These are phyloP conservation scores for Irpex sp. DNA, from an alignment of 1,284 basidiomycete genomes.

Conservation along the genomic window DNA sequence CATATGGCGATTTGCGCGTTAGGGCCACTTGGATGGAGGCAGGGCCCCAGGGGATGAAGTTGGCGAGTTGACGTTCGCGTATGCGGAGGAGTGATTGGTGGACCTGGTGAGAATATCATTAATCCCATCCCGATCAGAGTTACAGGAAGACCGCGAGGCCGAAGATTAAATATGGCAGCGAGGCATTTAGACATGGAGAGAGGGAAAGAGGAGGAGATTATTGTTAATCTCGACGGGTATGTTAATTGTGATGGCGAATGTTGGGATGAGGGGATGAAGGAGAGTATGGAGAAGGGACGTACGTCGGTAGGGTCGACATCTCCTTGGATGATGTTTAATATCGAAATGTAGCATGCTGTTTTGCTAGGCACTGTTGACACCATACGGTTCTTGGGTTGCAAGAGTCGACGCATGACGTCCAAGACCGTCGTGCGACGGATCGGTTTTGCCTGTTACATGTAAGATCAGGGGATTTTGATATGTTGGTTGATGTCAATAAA, in stretches of 20 bases:
- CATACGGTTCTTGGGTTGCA: conserved; percentile 99
- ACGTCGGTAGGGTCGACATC: conserved; percentile 99
- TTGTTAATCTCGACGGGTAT: neutral
- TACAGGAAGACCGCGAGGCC: no score
- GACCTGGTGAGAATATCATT: conserved; percentile 47
- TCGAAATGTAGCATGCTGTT: conserved; percentile 94
- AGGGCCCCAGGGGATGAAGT: conserved; percentile 99
- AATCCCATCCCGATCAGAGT: no score
- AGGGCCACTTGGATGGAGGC: conserved; percentile 97
- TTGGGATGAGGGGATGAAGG: neutral
- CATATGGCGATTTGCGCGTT: conserved; percentile 88
- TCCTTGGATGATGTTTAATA: conserved; percentile 97
- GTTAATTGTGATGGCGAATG: neutral
- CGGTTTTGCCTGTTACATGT: conserved; percentile 30
- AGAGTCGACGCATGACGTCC: conserved; percentile 96
- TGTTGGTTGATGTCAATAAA: neutral
- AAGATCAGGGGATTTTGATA: neutral
- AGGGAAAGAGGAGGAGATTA: neutral
- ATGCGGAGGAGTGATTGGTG: conserved; percentile 97
- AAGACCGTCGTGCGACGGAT: conserved; percentile 93
- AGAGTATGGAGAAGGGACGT: conserved; percentile 19
- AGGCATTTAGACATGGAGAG: neutral
- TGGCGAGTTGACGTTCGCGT: conserved; percentile 93
- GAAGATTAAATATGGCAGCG: neutral
- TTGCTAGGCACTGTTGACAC: conserved; percentile 93